phyloP scores from a whole-genome alignment of 1,139 yeast species.

The Sugiyamaella japonica region DNA sequence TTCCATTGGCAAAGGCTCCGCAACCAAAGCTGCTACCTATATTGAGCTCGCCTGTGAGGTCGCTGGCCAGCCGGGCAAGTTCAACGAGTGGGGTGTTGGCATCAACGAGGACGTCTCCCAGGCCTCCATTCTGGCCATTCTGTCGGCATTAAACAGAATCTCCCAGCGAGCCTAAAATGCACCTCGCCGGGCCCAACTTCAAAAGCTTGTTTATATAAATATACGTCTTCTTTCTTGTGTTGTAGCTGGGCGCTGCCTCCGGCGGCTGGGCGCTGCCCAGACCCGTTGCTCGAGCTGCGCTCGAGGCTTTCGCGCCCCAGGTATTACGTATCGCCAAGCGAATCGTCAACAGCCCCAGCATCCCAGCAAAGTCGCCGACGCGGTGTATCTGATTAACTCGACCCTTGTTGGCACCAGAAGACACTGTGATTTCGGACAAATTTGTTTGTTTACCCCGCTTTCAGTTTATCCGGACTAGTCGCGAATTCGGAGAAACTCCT shows the following conservation, averaged over 20 bases:
- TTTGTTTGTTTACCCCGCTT: too few species aligned
- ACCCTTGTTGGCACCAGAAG: too few species aligned
- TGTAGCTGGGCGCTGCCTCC: too few species aligned
- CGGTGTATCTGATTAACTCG: too few species aligned
- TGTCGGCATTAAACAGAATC: slow-evolving; percentile 63
- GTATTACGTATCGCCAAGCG: too few species aligned
- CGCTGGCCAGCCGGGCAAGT: slow-evolving; percentile 43
- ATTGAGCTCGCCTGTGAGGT: slow-evolving; percentile 57
- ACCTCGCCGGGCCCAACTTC: background rate
- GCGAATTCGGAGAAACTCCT: too few species aligned
- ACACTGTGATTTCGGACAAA: too few species aligned
- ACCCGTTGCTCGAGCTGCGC: background rate
- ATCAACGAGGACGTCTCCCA: slow-evolving; percentile 89
- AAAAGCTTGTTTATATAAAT: too few species aligned
- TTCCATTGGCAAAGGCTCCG: slow-evolving; percentile 83
- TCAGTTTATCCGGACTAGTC: too few species aligned
- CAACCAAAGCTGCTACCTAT: slow-evolving; percentile 87
- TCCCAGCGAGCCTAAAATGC: slow-evolving; percentile 12
- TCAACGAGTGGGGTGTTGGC: slow-evolving; percentile 88
- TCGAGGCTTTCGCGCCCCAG: too few species aligned
- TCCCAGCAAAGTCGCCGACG: too few species aligned
- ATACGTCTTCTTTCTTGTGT: background rate
- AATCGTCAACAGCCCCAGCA: too few species aligned
- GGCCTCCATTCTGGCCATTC: slow-evolving; percentile 78
- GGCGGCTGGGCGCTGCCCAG: slow-evolving; percentile 6